Percentiles rank a stretch among this genome's conserved stretches.
phyloP scores from a whole-genome alignment of 2,329 filamentous ascomycete genomes.

The Zymoseptoria pseudotritici region DNA sequence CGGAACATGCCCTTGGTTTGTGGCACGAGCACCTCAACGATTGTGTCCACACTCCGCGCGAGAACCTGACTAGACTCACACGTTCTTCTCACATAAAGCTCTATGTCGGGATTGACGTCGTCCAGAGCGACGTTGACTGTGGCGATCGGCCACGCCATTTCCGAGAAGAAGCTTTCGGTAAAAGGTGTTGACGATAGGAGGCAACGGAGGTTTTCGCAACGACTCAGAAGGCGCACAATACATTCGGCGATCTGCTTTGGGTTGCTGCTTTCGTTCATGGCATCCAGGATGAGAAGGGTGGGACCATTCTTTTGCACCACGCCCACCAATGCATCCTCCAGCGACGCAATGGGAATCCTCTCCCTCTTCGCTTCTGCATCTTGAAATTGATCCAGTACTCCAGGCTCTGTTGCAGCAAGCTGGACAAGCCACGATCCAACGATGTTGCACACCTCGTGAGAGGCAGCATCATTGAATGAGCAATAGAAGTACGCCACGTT shows the following conservation, averaged over 20 bases:
- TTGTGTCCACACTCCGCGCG: neutral
- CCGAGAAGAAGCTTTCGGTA: too few relatives aligned
- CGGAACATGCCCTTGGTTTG: neutral
- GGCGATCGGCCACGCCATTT: too few relatives aligned
- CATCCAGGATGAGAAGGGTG: neutral
- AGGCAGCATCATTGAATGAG: too few relatives aligned
- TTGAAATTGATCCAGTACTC: neutral
- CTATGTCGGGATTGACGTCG: too few relatives aligned
- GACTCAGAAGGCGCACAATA: neutral
- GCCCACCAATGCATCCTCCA: neutral
- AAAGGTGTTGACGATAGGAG: too few relatives aligned
- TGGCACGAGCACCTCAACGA: neutral
- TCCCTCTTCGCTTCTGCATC: neutral
- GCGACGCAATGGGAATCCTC: neutral
- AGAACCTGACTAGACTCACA: too few relatives aligned
- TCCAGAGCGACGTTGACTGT: too few relatives aligned
- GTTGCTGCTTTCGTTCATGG: neutral
- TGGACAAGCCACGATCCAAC: neutral
- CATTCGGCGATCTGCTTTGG: neutral
- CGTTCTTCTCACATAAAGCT: too few relatives aligned
- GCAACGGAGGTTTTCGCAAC: neutral
- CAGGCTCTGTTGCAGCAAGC: neutral
- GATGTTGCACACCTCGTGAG: neutral
- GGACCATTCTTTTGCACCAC: neutral
- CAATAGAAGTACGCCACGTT: too few relatives aligned